These are phyloP conservation scores for Parietaria judaica DNA, from an alignment of 306 rosid genomes.

Conservation along the genomic window DNA sequence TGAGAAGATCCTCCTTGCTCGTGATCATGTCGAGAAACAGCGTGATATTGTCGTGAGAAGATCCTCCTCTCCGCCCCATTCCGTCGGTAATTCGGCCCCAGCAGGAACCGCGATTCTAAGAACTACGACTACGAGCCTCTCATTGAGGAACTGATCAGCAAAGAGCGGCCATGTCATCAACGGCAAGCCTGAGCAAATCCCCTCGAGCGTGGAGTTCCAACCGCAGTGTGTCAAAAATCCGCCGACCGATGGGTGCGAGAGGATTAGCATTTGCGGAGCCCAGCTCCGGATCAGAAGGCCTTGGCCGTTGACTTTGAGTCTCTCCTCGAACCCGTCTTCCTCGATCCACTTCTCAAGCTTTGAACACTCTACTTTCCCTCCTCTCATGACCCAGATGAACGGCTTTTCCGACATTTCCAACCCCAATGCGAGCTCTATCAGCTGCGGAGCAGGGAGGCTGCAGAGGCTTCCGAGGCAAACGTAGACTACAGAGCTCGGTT, in stretches of 20 bases:
- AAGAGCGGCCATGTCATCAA: slow-evolving; percentile 32
- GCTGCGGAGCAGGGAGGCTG: slow-evolving; percentile 7
- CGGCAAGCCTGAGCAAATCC: slow-evolving; percentile 21
- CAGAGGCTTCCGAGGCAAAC: slow-evolving; percentile 36
- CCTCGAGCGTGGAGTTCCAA: slow-evolving; percentile 48
- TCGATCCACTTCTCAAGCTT: slow-evolving; percentile 38
- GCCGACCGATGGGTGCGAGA: slow-evolving; percentile 44
- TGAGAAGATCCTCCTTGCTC: slow-evolving; percentile 9
- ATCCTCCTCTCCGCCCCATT: slow-evolving; percentile 24
- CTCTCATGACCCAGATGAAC: slow-evolving; percentile 27
- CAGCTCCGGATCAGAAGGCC: slow-evolving; percentile 36
- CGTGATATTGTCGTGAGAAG: slow-evolving; percentile 18
- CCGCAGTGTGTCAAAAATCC: slow-evolving; percentile 54
- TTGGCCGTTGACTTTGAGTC: slow-evolving; percentile 18
- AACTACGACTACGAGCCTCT: slow-evolving; percentile 23
- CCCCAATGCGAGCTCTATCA: slow-evolving; percentile 30
- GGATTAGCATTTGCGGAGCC: slow-evolving; percentile 50
- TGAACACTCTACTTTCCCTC: neutral
- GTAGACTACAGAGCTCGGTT: no score
- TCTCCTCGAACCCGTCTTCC: slow-evolving; percentile 39
- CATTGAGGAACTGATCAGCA: slow-evolving; percentile 30
- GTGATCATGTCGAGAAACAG: slow-evolving; percentile 16
- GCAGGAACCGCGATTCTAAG: slow-evolving; percentile 18
- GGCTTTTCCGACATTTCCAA: slow-evolving; percentile 30
- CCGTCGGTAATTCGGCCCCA: slow-evolving; percentile 4